These are phyloP conservation scores for Naganishia onofrii DNA, from an alignment of 768 basidiomycete genomes.

Conservation along the genomic window DNA sequence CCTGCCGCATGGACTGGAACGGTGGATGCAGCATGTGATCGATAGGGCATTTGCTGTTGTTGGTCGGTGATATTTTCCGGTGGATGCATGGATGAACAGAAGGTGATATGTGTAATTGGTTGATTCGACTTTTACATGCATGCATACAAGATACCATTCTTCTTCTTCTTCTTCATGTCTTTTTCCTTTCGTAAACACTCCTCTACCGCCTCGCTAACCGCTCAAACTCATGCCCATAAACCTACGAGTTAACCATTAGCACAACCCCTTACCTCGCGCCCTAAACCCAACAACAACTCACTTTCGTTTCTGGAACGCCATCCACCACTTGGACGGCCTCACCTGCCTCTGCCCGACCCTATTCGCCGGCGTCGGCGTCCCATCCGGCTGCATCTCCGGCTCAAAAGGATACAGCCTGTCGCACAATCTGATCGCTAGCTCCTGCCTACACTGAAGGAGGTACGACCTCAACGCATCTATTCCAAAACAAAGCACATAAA, in stretches of 20 bases:
- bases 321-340: slow-evolving; percentile 99
- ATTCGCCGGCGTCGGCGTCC: slow-evolving; percentile 56
- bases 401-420: slow-evolving; percentile 74
- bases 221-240: slow-evolving; percentile 27
- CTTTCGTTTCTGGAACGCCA: slow-evolving; percentile 95
- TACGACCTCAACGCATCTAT: slow-evolving; percentile 86
- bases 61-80: not conserved
- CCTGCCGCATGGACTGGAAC: not conserved
- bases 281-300: slow-evolving; percentile 32
- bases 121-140: not conserved
- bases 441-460: slow-evolving; percentile 87
- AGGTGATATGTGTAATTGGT: no score
- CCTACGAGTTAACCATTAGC: not conserved
- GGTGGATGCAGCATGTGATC: not conserved
- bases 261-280: slow-evolving; percentile 4
- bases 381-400: slow-evolving; percentile 59
- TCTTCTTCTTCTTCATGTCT: not conserved
- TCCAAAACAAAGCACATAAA: no score
- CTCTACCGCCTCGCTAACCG: not conserved
- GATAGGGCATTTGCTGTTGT: not conserved
- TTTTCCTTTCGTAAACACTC: not conserved
- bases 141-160: not conserved
- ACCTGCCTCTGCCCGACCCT: slow-evolving; percentile 54
- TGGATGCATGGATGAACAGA: not conserved
- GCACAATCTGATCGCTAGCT: slow-evolving; percentile 78